Base-by-base conservation (phyloP, 331 rosid genomes). In the Pyrus hybrid region DNA sequence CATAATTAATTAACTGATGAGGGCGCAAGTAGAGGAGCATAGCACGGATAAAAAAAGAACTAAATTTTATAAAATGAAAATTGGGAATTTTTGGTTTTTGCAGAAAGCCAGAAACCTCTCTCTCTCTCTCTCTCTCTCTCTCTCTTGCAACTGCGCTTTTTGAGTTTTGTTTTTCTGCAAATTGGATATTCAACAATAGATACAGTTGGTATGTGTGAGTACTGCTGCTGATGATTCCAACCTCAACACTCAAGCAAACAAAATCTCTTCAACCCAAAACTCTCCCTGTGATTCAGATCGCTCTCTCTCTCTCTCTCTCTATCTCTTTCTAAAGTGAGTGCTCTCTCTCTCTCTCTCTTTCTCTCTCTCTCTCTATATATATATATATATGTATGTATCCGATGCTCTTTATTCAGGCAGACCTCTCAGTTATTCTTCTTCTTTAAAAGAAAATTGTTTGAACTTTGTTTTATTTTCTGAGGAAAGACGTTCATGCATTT, bases 1-100 rank as follows among this genome's bases (percentile, higher is more conserved):
- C 75, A 81, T 81, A 33, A 73, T 81, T 62, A 69, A 49, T n/a
- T n/a, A n/a, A n/a, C 37, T 13, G 69, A 69, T 80, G 85, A 72
- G 83, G 87, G 67, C 33, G 70, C 66, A 58, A 74, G 75, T 83
- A 81, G 75, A 79, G 8, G 75, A 81, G 54, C n/a, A 49, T 30
- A 7, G 30, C 72, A 6, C 12, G 47, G 2, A 32, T 18, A 54
- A 45, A 22, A 61, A 67, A 45, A n/a, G 49, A 70, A 78, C 26
- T 67, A 70, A 80, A 74, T 16, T 47, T 30, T 74, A 22, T n/a
- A 20, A 29, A 43, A 21, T 14, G 11, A 14, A 62, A 41, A 22
- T 29, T 67, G 66, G 26, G 67, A 29, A 33, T 68, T 85, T 57
- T 72, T 71, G 56, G 67, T 71, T 53, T 71, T 51, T 51, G 64